Evolutionary conservation across 371 early-diverging fungal species (phyloP), one percentile per base, ranked within the genome.

Genomic region (Rhizopus sp.): DNA sequence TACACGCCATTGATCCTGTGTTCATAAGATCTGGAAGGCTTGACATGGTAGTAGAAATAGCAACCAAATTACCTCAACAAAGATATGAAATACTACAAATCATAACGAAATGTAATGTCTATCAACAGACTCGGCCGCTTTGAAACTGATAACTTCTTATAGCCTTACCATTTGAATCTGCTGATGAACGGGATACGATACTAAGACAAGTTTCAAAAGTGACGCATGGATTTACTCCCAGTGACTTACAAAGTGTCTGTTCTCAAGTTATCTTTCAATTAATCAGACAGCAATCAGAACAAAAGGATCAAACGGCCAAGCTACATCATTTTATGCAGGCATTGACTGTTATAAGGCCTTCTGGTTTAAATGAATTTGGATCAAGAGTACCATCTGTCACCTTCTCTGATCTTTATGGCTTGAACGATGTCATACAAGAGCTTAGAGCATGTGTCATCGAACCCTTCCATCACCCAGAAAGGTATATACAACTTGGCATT

Each of bases 201-300:
- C 70, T 99, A 33, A 84, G 82, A 56, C 78, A 88, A 63, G 86
- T 99, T 29, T 92, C 99, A 4, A 78, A 90, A 50, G 89, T 90
- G 55, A 96, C 98, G 0, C 99, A 99, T 77, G 99, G 99, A 7
- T 92, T 86, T 68, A 88, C 87, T 0, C 83, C 92, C 0, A 83
- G 89, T 16, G 92, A 92, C 66, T 67, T 92, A 31, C 85, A 87
- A 60, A 82, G 77, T 35, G 55, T 92, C 16, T 88, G 88, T 50
- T 63, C 80, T 30, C 80, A 85, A 39, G 79, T 75, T 3, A 77
- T 78, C 1, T 53, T 87, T 17, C 46, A 55, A 12, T 55, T 81
- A 12, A 70, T 86, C 0, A 69, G 77, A 32, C 64, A 70, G 30
- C 63, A 70, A 48, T 45, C 54, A 0, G 5, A 17, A 42, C 17